Evolutionary conservation across 768 basidiomycete genomes (phyloP).

Genomic region (Boletus sp.): DNA sequence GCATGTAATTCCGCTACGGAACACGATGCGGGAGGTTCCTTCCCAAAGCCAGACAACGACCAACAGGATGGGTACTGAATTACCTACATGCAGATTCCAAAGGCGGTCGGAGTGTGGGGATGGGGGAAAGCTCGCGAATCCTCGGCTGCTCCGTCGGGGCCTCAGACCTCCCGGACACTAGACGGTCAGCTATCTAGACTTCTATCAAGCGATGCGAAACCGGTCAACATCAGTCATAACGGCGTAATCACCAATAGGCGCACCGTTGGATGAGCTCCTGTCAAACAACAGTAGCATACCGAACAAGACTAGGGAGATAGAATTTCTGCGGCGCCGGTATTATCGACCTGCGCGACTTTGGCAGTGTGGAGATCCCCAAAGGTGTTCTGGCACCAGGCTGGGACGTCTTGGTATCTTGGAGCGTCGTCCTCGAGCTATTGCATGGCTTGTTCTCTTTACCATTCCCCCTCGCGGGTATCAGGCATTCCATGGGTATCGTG

Average conservation of each 20-base stretch:
- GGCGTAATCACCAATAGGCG: not conserved
- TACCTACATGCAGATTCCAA: constrained; percentile 5
- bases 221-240: not conserved
- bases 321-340: constrained; percentile 9
- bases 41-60: constrained; percentile 4
- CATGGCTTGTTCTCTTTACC: constrained; percentile 17
- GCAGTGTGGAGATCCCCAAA: constrained; percentile 2
- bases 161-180: constrained; percentile 15
- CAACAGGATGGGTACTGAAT: not conserved
- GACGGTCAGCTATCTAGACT: constrained; percentile 7
- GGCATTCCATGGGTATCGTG: constrained; percentile 1
- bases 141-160: constrained; percentile 5
- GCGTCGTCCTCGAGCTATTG: constrained; percentile 1
- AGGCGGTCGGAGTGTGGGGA: not conserved
- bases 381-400: constrained; percentile 3
- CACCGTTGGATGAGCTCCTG: constrained; percentile 3
- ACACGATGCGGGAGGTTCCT: constrained; percentile 3
- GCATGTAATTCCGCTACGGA: constrained; percentile 17
- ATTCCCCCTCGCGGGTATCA: not conserved
- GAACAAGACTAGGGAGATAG: not conserved
- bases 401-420: not conserved
- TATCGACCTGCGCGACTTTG: constrained; percentile 9
- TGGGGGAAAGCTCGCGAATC: not conserved
- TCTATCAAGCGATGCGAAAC: not conserved
- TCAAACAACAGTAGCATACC: not conserved